Base-by-base conservation (phyloP, 2,329 filamentous ascomycete species). In the Colletotrichum karsti region DNA sequence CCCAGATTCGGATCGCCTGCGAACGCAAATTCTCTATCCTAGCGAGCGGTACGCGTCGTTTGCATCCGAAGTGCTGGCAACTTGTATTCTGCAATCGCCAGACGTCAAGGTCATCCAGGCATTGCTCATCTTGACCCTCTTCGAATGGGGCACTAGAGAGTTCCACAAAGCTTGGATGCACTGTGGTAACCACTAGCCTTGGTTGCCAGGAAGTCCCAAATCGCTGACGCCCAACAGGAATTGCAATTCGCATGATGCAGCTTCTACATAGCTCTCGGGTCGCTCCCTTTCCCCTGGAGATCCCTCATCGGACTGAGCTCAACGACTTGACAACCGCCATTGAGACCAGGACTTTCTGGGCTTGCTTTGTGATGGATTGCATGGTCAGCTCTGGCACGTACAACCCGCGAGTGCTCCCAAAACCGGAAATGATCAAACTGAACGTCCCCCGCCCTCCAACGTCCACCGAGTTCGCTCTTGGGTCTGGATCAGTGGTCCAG, bases 341-440 rank as follows among this genome's bases (percentile, higher is more conserved):
- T 4, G 76, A 81, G 39, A 80, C 79, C 3, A 72, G 82, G 1
- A 82, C 81, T 0, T 83, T 82, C 46, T 84, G 82, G 82, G 78
- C 78, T 0, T 84, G 82, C 67, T 83, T 83, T 59, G 78, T 84
- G 30, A 79, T 84, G 75, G 81, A 83, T 63, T 79, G 81, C 9
- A 78, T 82, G 56, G 76, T 84, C 39, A 80, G 80, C 39, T 83
- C 80, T 2, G 81, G 81, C 0, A 81, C 77, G 0, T 80, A 80
- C 24, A 79, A 79, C 7, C 77, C 78, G 0, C 77, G 76, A 4
- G 78, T 80, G 74, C 73, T 81, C 0, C 76, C 77, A 4, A 75
- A 80, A 69, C 71, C 73, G 0, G 76, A 79, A 10, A 79, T 80
- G 77, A 63, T 71, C 0, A 79, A 79, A 44, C 72, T 70, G 77